Conservation (phyloP, 2,329 filamentous ascomycete genomes). For the Diplocarpon mali region DNA sequence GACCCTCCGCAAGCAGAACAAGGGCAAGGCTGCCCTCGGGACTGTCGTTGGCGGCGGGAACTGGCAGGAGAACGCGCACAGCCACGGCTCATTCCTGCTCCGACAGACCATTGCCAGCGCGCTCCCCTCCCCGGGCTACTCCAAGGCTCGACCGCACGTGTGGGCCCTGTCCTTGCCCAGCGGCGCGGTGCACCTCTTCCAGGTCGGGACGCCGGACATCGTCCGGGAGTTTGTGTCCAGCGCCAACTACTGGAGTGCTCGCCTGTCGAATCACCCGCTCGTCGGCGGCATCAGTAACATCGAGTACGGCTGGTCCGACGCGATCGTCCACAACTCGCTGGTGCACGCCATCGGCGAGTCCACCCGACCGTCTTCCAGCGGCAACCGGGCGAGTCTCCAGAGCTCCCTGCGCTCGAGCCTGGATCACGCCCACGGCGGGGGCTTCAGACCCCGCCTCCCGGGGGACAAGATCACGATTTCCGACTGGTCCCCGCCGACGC, state of each 20-base stretch:
- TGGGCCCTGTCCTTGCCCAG: slow-evolving; percentile 89
- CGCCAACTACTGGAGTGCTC: slow-evolving; percentile 95
- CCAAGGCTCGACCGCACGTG: slow-evolving; percentile 78
- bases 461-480: slow-evolving; percentile 76
- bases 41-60: slow-evolving; percentile 86
- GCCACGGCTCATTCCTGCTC: slow-evolving; percentile 75
- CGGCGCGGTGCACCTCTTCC: slow-evolving; percentile 94
- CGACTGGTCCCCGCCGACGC: slow-evolving; percentile 81
- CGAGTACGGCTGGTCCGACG: slow-evolving; percentile 92
- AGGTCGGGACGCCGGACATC: slow-evolving; percentile 90
- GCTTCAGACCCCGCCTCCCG: slow-evolving; percentile 49
- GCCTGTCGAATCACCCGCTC: slow-evolving; percentile 85
- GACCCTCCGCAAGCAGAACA: slow-evolving; percentile 57
- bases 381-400: slow-evolving; percentile 34
- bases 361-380: slow-evolving; percentile 22
- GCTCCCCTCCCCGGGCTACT: slow-evolving; percentile 85
- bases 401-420: slow-evolving; percentile 50
- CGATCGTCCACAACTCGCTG: slow-evolving; percentile 47
- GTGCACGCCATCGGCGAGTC: slow-evolving; percentile 42
- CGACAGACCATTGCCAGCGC: slow-evolving; percentile 86
- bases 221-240: slow-evolving; percentile 88
- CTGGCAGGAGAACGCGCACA: slow-evolving; percentile 95
- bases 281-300: slow-evolving; percentile 92
- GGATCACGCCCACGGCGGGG: slow-evolving; percentile 31
- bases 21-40: slow-evolving; percentile 36